Percentiles rank a stretch among this genome's conserved stretches.
These are phyloP conservation scores for Trichosporon sp. DNA, from an alignment of 1,284 basidiomycete genomes.

Conservation along the genomic window DNA sequence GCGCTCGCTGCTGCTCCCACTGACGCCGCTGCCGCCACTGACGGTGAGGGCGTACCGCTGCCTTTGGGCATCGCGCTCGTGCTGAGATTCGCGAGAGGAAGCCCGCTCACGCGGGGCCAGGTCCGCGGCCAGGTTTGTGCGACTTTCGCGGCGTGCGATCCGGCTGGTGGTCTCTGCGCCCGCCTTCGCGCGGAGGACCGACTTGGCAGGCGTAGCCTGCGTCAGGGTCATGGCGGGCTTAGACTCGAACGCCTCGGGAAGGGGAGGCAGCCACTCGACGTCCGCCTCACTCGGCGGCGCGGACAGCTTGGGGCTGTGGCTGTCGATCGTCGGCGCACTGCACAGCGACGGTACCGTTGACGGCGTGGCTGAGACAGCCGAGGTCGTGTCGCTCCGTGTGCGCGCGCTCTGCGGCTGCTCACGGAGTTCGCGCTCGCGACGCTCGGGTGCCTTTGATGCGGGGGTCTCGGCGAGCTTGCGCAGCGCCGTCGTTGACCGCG, in stretches of 20 bases:
- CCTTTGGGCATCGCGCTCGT: neutral
- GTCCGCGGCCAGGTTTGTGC: neutral
- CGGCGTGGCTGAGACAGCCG: neutral
- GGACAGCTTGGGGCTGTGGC: neutral
- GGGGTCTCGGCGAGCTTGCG: neutral
- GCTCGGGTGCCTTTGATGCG: no score
- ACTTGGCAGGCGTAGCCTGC: neutral
- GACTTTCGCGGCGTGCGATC: neutral
- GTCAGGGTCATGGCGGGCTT: neutral
- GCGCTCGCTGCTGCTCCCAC: neutral
- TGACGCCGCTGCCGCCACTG: neutral
- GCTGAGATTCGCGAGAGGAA: no score
- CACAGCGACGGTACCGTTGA: constrained; percentile 13
- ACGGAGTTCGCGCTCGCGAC: no score
- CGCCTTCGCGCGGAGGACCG: neutral
- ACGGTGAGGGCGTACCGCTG: neutral
- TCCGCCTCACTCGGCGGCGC: constrained; percentile 1
- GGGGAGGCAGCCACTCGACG: neutral
- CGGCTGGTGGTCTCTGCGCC: no score
- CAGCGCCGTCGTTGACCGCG: constrained; percentile 7
- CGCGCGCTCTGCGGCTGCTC: neutral
- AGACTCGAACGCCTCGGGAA: neutral
- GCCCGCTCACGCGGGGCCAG: no score
- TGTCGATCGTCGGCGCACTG: constrained; percentile 13
- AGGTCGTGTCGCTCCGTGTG: constrained; percentile 15